Base-by-base conservation (phyloP, 768 basidiomycete genomes). In the Chalciporus piperatus region DNA sequence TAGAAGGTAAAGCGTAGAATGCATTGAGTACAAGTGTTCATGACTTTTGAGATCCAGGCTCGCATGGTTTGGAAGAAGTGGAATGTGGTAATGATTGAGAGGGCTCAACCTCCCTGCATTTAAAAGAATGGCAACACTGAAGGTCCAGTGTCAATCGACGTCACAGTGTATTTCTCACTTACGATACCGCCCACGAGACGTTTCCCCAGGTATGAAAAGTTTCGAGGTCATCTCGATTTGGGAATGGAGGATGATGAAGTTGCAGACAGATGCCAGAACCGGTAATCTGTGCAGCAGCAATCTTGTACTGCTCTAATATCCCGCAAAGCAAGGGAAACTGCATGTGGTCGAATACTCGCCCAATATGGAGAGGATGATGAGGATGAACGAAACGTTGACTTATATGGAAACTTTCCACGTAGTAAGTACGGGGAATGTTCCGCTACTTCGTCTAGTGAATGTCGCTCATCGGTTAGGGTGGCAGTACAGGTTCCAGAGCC, bases 1-100 rank as follows among this genome's bases (percentile, higher is more conserved):
- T 66, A 63, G 1, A 61, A 35, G 5, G 61, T 60, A 3, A 58
- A 19, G 23, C 14, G 6, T 12, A 56, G 56, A 14, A 58, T 30
- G n/a, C 41, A 16, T 16, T 9, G 40, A n/a, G 44, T 16, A 23
- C 45, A 5, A 4, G 14, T 14, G 6, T 20, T 19, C 6, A 33
- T 19, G 5, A 32, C 47, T 27, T 50, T 41, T n/a, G 53, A 43
- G 19, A 43, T n/a, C n/a, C 10, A 39, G 3, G 43, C 2, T 41
- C n/a, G 57, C 58, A 60, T 66, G 27, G 0, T 32, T 41, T 42
- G 33, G 17, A 41, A 32, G 6, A 23, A 32, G 6, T 23, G 23
- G 27, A n/a, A 35, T 33, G 45, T 4, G 25, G 19, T 45, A 33
- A 4, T 41, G 23, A 3, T 51, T 35, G 17, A 16, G 20, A 25